A percentile compares a stretch with the other conserved stretches of the same genome.
These are phyloP conservation scores for Camelina hispida DNA, from an alignment of 345 rosid genomes.

Conservation along the genomic window DNA sequence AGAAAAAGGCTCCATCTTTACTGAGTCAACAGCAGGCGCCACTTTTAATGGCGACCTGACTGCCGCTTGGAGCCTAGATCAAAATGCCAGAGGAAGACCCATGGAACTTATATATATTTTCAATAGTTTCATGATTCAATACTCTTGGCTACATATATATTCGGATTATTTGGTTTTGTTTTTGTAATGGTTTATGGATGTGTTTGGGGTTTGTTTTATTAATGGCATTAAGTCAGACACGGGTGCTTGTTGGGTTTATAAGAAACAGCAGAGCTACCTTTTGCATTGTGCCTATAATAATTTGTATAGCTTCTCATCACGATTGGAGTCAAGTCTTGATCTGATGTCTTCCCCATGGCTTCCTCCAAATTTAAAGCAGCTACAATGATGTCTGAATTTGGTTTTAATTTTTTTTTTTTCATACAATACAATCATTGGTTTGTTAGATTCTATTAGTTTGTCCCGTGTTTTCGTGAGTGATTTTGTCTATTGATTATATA, in stretches of 20 bases:
- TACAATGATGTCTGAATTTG: neutral
- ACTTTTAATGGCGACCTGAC: constrained; percentile 41
- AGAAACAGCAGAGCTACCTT: constrained; percentile 46
- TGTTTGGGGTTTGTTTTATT: neutral
- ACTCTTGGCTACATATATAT: constrained; percentile 27
- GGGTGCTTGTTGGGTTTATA: constrained; percentile 45
- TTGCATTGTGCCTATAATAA: constrained; percentile 42
- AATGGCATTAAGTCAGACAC: constrained; percentile 47
- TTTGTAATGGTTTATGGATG: neutral
- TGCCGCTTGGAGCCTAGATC: constrained; percentile 50
- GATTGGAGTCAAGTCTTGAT: constrained; percentile 42
- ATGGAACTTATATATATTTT: constrained; percentile 19
- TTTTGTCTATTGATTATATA: no score
- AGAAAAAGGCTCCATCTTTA: constrained; percentile 34
- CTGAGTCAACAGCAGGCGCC: constrained; percentile 50
- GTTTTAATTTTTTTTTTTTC: no score
- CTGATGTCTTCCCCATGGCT: constrained; percentile 43
- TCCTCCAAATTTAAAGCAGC: constrained; percentile 45
- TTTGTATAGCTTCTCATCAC: constrained; percentile 39
- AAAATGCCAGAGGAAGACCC: constrained; percentile 45
- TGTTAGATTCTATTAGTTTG: no score
- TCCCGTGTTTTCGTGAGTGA: no score
- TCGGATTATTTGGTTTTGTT: neutral
- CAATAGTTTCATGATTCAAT: constrained; percentile 43
- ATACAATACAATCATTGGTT: no score